Evolutionary conservation across 805 yeast species (phyloP), one percentile per base, ranked within the genome.

Genomic region (Sugiyamaella mastotermitis): DNA sequence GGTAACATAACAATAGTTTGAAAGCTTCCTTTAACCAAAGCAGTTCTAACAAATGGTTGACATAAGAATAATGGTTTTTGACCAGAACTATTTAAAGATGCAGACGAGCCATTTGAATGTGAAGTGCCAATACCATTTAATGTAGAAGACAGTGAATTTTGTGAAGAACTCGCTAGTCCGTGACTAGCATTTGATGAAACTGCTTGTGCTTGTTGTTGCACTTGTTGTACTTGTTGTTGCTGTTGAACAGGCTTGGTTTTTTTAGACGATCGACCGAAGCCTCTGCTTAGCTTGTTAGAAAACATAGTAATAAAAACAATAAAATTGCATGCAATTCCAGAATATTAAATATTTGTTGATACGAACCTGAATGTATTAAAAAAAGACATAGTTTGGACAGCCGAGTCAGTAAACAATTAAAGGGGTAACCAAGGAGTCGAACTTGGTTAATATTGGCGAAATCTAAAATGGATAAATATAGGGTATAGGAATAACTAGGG

Each of bases 1-100:
- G 99, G 98, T 16, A 86, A 67, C 55, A 85, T 95, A 1, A 92
- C 97, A 48, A 92, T 92, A 1, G 98, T 88, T 55, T 84, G 87
- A 66, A 87, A 92, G 0, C 95, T 83, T 13, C 99, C 99, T 56
- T 90, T 92, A 14, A 94, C 98, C 24, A 92, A 66, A 0, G 97
- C 94, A 0, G 97, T 85, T 45, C 88, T 80, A 4, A 88, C 92
- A 58, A 83, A 92, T 10, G 97, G 97, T 51, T 88, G 95, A 55
- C 92, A 80, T 49, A 92, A 58, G 55, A 88, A 92, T 39, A 92
- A 64, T 3, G 87, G 86, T 42, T 55, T 43, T 44, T 35, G 62
- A 4, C 27, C 28, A 5, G 34, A 35, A 10, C 24, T 10, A 10
- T 22, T 22, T 11, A 14, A 11, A 7, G 28, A 31, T 25, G 52